Base-by-base conservation (phyloP, 129 eudicot genomes). In the Helichrysum umbraculigerum region DNA sequence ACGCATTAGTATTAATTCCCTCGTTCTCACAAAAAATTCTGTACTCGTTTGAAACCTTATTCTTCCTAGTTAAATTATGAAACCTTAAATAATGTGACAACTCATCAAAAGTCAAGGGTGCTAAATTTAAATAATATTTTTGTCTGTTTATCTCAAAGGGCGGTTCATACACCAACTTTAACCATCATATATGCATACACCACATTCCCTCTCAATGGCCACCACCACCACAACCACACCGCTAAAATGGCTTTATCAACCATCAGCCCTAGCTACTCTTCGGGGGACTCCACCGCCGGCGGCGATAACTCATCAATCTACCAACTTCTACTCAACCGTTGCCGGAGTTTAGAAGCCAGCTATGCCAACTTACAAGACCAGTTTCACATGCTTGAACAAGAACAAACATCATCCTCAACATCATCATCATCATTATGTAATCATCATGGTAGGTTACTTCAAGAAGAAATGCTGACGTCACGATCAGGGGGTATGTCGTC, bases 341-440 rank as follows among this genome's bases (percentile, higher is more conserved):
- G 86, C 72, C 70, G 78, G 78, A 87, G 87, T 58, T 80, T 90
- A 70, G 98, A 93, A 77, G 84, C 85, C 20, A 88, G 92, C 76
- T 92, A 93, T 60, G 79, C 78, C 39, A 68, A 83, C 54, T 81
- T 93, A 5, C 84, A 83, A 69, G 83, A 86, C 50, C 88, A 93
- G 79, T 78, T 93, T 17, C 75, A 71, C 19, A 76, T 76, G 12
- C 63, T 87, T 7, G 74, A 77, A 68, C 75, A 76, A 20, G 86
- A 85, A 30, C 81, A 76, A 29, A 61, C 51, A 15, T 59, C 47
- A 21, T 34, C 74, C 12, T 14, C 37, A 20, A 22, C 67, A 22
- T 1, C 7, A 30, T 63, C 21, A 3, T 9, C 15, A 60, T 25
- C 66, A 61, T 58, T 47, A 47, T n/a, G 61, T 56, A n/a, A 56